Base-by-base conservation (phyloP, 305 asterid species). In the Solanum hybrid region DNA sequence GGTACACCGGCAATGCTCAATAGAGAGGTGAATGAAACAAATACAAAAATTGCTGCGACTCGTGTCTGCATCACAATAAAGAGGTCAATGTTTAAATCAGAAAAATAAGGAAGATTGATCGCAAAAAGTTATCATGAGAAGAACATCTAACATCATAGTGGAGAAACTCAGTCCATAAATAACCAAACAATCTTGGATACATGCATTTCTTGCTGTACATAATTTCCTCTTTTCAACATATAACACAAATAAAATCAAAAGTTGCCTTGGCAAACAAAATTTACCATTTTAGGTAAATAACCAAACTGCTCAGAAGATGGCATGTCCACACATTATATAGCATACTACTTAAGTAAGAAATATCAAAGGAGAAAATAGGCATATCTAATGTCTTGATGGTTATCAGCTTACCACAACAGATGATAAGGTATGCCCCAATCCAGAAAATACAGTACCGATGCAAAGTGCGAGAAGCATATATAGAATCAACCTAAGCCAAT, bases 361-460 rank as follows among this genome's bases (percentile, higher is more conserved):
- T 20, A 80, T 31, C 27, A 36, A 56, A 80, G 80, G 88, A 76
- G 36, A 51, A n/a, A 78, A 32, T 72, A 27, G 22, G 22, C 60
- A 34, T 37, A 34, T 78, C 75, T 78, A 66, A 35, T 60, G 66
- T n/a, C 42, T 56, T 60, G 72, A 88, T 80, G 27, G 56, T 69
- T 79, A 46, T 35, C 85, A 72, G 91, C 98, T 94, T 91, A 96
- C 98, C 94, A 90, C 97, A 89, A 96, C 95, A 13, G 99, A 97
- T 76, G 99, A 97, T 90, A 97, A 92, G 89, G 99, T 95, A 95
- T 96, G 99, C 72, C 99, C 99, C 94, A 95, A 93, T 87, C 98
- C 98, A 80, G 98, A 96, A 92, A 97, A 97, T 17, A 94, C 93
- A 16, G 98, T 96, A 77, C 98, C 97, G 42, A 96, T 91, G 89